Base-by-base conservation (phyloP, 345 rosid genomes). In the Syzygium grande region DNA sequence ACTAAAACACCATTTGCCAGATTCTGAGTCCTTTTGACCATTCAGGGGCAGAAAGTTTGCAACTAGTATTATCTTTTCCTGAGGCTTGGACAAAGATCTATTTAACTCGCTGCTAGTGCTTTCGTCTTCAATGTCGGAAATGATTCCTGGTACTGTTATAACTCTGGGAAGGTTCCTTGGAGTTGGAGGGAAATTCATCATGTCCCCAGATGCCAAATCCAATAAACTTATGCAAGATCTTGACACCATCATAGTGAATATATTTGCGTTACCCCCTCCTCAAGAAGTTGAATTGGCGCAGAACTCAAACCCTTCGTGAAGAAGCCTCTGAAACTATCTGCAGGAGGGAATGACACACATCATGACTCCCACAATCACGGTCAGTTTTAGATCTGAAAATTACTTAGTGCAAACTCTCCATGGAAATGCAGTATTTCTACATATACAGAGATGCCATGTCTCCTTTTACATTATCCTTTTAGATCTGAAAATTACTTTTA, bases 161-260 rank as follows among this genome's bases (percentile, higher is more conserved):
- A 93, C 92, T 86, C 93, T 86, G 0, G 94, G 96, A 90, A 96
- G 93, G 52, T 91, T 83, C 86, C 92, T 90, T 4, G 94, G 93
- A 43, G 94, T 90, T 86, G 63, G 96, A 80, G 94, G 95, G 87
- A 94, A 88, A 89, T 92, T 91, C 87, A 93, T n/a, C 88, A 91
- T 88, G 88, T 95, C 91, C 85, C 95, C 93, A 52, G 95, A 93
- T 51, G 95, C 95, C 87, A 95, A 92, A 83, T 95, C 95, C 53
- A 94, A 88, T 58, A 96, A 91, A 92, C 90, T 94, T 87, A 91
- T 91, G 90, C 92, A 94, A 87, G 97, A 96, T 88, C 94, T 93
- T 34, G 97, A 94, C 90, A 94, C 87, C 96, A 94, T 95, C 83
- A 51, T 85, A 88, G 58, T 3, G 14, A 73, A 38, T 73, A 10